A percentile compares a stretch with the other conserved stretches of the same genome.
Conservation (phyloP, 139 green algal genomes). For the Chlamydomonas sphaeroides region DNA sequence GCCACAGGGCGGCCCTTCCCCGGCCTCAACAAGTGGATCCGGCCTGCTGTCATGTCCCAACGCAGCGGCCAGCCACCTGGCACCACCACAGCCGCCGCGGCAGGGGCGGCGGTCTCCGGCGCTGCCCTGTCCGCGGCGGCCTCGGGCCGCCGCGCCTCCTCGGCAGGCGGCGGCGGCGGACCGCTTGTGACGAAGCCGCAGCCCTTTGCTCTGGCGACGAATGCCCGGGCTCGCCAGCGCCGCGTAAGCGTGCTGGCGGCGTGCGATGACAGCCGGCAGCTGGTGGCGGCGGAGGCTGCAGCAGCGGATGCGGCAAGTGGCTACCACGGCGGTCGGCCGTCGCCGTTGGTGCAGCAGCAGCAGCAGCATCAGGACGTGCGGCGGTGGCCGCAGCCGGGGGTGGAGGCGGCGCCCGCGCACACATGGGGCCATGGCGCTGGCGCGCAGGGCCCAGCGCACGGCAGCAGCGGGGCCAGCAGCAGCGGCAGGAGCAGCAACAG, state of each 20-base stretch:
- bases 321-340: neutral
- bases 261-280: slow-evolving; percentile 6
- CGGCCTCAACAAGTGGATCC: slow-evolving; percentile 36
- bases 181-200: neutral
- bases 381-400: too few relatives aligned
- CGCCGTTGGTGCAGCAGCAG: neutral
- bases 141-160: neutral
- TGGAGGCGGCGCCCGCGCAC: too few relatives aligned
- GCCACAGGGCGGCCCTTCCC: slow-evolving; percentile 2
- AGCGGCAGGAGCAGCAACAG: too few relatives aligned
- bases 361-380: neutral
- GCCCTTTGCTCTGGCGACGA: slow-evolving; percentile 23
- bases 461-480: too few relatives aligned
- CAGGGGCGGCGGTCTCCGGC: neutral
- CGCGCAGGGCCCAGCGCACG: too few relatives aligned
- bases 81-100: neutral
- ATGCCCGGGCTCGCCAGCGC: neutral
- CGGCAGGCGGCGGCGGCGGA: neutral
- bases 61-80: too few relatives aligned
- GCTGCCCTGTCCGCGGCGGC: neutral
- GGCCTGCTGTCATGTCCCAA: neutral
- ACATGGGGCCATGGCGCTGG: too few relatives aligned
- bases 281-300: neutral
- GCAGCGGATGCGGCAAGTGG: neutral
- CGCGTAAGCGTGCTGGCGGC: neutral